Evolutionary conservation across 352 stramenopile genomes (phyloP).

Genomic region (Phytophthora macrochlamydospora): DNA sequence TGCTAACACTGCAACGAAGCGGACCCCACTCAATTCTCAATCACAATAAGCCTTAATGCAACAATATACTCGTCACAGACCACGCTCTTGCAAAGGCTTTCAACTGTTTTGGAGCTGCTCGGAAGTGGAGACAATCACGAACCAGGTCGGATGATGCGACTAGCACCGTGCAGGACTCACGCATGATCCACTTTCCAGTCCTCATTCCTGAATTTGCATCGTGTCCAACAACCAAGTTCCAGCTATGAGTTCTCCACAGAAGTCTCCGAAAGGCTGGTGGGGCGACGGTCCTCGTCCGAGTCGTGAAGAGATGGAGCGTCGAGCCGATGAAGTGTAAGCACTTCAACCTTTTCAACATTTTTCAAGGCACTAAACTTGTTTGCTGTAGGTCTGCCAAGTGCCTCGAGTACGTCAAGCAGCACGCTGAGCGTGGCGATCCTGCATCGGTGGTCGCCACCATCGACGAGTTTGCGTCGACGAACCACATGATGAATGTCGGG

Average conservation of each 20-base stretch:
- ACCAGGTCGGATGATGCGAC: constrained; percentile 4
- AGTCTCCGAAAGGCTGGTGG: constrained; percentile 8
- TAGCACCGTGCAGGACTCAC: not conserved
- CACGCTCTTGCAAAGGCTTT: not conserved
- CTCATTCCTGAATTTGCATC: constrained; percentile 5
- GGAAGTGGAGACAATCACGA: not conserved
- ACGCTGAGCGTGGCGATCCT: constrained; percentile 36
- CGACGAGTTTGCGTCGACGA: constrained; percentile 34
- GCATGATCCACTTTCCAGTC: not conserved
- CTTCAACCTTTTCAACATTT: too few relatives aligned
- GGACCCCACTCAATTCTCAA: not conserved
- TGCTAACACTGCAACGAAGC: constrained; percentile 6
- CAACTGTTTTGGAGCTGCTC: not conserved
- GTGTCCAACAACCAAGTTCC: not conserved
- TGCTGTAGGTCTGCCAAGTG: constrained; percentile 16
- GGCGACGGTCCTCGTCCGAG: constrained; percentile 4
- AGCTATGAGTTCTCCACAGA: constrained; percentile 8
- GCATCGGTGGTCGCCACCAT: constrained; percentile 40
- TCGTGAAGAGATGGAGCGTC: constrained; percentile 14
- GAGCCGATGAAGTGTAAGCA: constrained; percentile 19
- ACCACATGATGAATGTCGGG: constrained; percentile 48
- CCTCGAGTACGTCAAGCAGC: constrained; percentile 42
- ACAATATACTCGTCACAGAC: not conserved
- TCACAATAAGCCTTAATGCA: not conserved
- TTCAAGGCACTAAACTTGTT: not conserved